phyloP scores from a whole-genome alignment of 2,329 filamentous ascomycete genomes.

The Gaeumannomyces sp. region DNA sequence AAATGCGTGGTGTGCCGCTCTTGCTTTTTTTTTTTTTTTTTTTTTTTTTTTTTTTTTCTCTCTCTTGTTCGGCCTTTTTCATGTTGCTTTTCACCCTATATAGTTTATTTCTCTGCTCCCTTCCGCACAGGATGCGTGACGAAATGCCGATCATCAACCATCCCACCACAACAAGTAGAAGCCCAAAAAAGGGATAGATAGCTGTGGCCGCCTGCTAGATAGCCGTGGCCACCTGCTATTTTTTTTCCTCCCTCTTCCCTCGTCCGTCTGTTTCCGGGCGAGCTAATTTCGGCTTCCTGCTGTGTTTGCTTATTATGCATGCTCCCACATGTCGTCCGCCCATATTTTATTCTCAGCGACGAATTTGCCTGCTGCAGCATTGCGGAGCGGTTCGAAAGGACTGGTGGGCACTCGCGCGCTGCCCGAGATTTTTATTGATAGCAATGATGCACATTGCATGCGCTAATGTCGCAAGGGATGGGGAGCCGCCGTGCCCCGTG shows the following conservation, averaged over 20 bases:
- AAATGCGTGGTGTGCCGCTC: neutral
- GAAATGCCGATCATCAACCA: too few relatives aligned
- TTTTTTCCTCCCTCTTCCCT: neutral
- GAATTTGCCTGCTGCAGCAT: neutral
- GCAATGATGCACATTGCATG: neutral
- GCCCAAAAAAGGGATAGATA: too few relatives aligned
- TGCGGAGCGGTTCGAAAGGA: neutral
- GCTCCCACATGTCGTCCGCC: neutral
- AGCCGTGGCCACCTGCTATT: too few relatives aligned
- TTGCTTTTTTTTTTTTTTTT: conserved; percentile 6
- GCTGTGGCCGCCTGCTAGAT: too few relatives aligned
- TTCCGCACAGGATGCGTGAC: too few relatives aligned
- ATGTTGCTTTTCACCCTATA: too few relatives aligned
- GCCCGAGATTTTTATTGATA: neutral
- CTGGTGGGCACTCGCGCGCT: neutral
- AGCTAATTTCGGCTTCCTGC: neutral
- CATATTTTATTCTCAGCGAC: neutral
- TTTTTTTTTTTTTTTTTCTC: neutral
- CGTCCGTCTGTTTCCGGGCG: neutral
- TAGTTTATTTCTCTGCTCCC: too few relatives aligned
- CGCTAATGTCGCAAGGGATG: neutral
- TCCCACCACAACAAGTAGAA: too few relatives aligned
- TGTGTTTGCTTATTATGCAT: neutral
- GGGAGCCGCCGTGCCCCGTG: neutral
- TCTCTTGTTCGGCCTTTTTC: too few relatives aligned